Evolutionary conservation across 2,329 filamentous ascomycete genomes (phyloP).

Genomic region (Pseudogymnoascus sp.): DNA sequence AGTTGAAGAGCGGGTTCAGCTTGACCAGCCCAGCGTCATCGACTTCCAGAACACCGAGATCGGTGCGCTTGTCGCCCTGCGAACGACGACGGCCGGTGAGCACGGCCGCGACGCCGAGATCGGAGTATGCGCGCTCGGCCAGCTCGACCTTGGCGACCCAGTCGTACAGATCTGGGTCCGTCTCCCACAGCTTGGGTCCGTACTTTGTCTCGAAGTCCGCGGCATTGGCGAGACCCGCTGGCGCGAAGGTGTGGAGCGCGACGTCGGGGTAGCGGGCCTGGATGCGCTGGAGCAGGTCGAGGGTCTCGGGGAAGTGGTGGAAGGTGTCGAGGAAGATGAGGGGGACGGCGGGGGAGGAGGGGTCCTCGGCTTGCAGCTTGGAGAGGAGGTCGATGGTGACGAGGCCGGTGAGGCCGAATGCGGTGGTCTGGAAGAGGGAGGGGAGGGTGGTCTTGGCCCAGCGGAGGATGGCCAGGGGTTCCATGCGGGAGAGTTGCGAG

Average conservation of each 20-base stretch:
- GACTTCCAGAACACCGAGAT: slow-evolving; percentile 84
- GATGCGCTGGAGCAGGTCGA: slow-evolving; percentile 65
- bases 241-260: slow-evolving; percentile 83
- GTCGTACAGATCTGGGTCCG: slow-evolving; percentile 83
- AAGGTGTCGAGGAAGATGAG: slow-evolving; percentile 78
- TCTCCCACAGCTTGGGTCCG: slow-evolving; percentile 77
- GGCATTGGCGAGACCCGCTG: slow-evolving; percentile 61
- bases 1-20: slow-evolving; percentile 94
- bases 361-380: slow-evolving; percentile 57
- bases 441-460: slow-evolving; percentile 90
- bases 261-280: slow-evolving; percentile 68
- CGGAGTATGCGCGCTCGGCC: slow-evolving; percentile 79
- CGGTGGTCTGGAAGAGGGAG: slow-evolving; percentile 78
- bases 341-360: slow-evolving; percentile 51
- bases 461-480: slow-evolving; percentile 82
- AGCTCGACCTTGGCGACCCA: slow-evolving; percentile 97
- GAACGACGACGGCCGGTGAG: slow-evolving; percentile 85
- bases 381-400: slow-evolving; percentile 80
- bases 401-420: slow-evolving; percentile 73
- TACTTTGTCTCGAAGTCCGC: slow-evolving; percentile 76
- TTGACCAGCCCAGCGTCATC: slow-evolving; percentile 86
- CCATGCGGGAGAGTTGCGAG: slow-evolving; percentile 75
- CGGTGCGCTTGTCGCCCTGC: slow-evolving; percentile 86
- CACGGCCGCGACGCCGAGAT: slow-evolving; percentile 81
- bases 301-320: slow-evolving; percentile 73